Percentiles rank a stretch among this genome's conserved stretches.
These are phyloP conservation scores for Chlamydomonas eustigma DNA, from an alignment of 139 green algal genomes.

Conservation along the genomic window DNA sequence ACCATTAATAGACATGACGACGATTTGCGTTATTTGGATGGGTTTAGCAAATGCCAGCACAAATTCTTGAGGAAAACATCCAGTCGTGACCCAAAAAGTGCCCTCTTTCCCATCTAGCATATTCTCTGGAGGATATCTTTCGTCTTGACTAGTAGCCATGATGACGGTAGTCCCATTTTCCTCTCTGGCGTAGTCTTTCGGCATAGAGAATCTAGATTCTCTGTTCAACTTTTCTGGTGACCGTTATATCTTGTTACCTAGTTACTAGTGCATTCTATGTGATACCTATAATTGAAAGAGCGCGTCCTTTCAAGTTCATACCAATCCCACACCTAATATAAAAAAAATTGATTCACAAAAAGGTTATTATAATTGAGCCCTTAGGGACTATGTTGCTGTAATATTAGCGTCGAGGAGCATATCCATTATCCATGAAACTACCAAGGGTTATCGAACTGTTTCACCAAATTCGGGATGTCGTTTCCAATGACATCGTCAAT, in stretches of 20 bases:
- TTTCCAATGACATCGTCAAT: slow-evolving; percentile 79
- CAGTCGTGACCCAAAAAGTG: slow-evolving; percentile 58
- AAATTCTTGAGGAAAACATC: slow-evolving; percentile 54
- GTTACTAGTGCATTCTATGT: no score
- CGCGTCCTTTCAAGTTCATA: no score
- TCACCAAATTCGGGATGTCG: slow-evolving; percentile 88
- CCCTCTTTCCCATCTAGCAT: slow-evolving; percentile 45
- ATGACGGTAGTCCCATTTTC: slow-evolving; percentile 41
- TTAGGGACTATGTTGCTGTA: no score
- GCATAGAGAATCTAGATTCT: not conserved
- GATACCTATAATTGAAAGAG: no score
- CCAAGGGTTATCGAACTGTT: slow-evolving; percentile 86
- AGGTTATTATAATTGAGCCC: no score
- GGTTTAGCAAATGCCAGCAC: slow-evolving; percentile 27
- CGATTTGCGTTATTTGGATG: slow-evolving; percentile 39
- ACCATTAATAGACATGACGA: slow-evolving; percentile 37
- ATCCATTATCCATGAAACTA: no score
- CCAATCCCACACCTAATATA: no score
- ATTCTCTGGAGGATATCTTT: slow-evolving; percentile 48
- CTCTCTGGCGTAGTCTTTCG: slow-evolving; percentile 39
- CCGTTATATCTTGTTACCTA: no score
- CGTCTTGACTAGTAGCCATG: slow-evolving; percentile 47
- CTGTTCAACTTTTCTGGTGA: no score
- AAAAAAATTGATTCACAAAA: no score
- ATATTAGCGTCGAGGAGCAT: no score